Evolutionary conservation across 2,329 filamentous ascomycete species (phyloP), one percentile per base, ranked within the genome.

Genomic region (Xylariaceae sp.): DNA sequence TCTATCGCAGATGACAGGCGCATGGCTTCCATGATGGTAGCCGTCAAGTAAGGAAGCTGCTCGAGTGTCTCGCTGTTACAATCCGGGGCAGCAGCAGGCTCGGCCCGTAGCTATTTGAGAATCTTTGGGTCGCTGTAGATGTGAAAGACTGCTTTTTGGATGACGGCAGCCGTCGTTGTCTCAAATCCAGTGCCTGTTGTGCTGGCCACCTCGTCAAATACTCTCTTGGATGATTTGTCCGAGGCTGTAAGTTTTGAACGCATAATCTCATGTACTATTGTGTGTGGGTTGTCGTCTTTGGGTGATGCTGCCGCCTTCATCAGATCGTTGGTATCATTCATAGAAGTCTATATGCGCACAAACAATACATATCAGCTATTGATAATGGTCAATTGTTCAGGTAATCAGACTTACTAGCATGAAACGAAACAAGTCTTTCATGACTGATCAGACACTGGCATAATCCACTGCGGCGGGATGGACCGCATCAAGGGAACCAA

Each of bases 1-100:
- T 66, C 68, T 11, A 75, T 59, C 1, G 64, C 68, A 2, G 73
- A 71, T 45, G 74, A 68, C 2, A 77, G 54, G 6, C 76, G 68
- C 59, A 77, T 62, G 4, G 69, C 68, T 58, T 79, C 75, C 42
- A 68, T 71, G 14, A 78, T 63, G 2, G 73, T 67, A 2, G 74
- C 71, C n/a, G 70, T 66, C 19, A 77, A 64, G 53, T 75, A 76
- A 1, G 67, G 64, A 12, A 69, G 56, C 47, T 60, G 33, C 49
- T 61, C 57, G 19, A 59, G 57, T 10, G 47, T 53, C 48, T 56
- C 53, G 22, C 22, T 27, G 22, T 27, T 27, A 7, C 7, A 27
- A 27, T 27, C 22, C 22, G 22, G 22, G 22, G 22, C 22, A 5
- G 22, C 11, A 35, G 51, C 46, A 31, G 57, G 46, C 33, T 60